Evolutionary conservation across 1,139 yeast species (phyloP).

Genomic region (Nadsonia starkeyi-henricii): DNA sequence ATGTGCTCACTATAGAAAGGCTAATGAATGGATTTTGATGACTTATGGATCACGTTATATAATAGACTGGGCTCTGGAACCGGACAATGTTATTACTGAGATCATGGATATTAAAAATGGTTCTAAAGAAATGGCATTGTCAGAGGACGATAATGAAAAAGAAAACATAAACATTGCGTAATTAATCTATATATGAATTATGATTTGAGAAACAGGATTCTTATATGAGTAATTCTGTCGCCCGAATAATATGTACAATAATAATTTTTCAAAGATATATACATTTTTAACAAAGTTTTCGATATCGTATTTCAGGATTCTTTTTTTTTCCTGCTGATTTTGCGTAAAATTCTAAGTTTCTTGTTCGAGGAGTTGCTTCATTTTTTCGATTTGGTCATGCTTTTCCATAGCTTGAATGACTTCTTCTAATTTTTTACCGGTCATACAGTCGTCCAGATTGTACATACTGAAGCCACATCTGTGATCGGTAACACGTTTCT

Average conservation of each 20-base stretch:
- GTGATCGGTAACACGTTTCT: slow-evolving; percentile 87
- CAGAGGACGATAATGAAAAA: no score
- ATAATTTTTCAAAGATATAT: no score
- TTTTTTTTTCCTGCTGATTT: no score
- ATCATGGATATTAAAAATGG: slow-evolving; percentile 8
- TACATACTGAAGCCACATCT: slow-evolving; percentile 68
- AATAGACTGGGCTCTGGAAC: slow-evolving; percentile 51
- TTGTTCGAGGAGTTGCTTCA: slow-evolving; percentile 12
- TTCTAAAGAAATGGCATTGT: no score
- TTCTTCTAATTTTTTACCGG: slow-evolving; percentile 55
- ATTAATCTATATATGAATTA: no score
- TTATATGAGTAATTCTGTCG: no score
- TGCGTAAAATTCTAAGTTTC: not conserved
- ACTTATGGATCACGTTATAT: slow-evolving; percentile 30
- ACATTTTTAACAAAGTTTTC: no score
- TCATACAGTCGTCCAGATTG: slow-evolving; percentile 70
- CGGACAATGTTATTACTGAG: slow-evolving; percentile 55
- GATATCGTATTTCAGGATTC: no score
- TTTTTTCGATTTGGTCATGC: slow-evolving; percentile 33
- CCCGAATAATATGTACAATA: no score
- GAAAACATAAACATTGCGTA: no score
- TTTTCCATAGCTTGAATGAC: slow-evolving; percentile 40
- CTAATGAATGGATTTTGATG: slow-evolving; percentile 59
- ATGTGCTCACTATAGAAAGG: slow-evolving; percentile 51
- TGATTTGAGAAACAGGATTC: no score